phyloP scores from a whole-genome alignment of 768 basidiomycete species.

The Roridomyces roridus region DNA sequence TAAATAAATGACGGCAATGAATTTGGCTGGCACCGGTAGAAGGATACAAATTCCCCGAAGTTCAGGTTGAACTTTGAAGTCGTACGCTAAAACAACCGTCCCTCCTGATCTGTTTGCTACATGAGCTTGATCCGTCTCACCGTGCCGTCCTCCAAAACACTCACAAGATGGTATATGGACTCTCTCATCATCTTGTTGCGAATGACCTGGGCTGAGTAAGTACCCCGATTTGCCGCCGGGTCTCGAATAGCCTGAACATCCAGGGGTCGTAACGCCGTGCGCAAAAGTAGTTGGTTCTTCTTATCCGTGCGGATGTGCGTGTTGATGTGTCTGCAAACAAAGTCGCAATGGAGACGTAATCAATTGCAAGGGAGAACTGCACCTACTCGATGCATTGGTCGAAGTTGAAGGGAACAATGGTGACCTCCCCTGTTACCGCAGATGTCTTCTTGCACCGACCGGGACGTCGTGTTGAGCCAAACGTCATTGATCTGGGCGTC shows the following conservation, averaged over 20 bases:
- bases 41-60: too few species aligned
- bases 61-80: too few species aligned
- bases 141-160: too few species aligned
- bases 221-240: background rate
- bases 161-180: too few species aligned
- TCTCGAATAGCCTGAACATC: slow-evolving; percentile 6
- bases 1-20: too few species aligned
- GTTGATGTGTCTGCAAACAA: slow-evolving; percentile 8
- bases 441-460: slow-evolving; percentile 10
- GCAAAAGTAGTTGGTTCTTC: slow-evolving; percentile 10
- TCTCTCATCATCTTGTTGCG: slow-evolving; percentile 1
- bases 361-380: too few species aligned
- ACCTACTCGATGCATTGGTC: slow-evolving; percentile 14
- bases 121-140: too few species aligned
- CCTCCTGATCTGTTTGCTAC: too few species aligned
- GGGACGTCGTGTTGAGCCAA: too few species aligned
- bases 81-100: too few species aligned
- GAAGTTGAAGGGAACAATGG: slow-evolving; percentile 1
- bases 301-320: slow-evolving; percentile 16
- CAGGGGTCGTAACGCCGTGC: background rate
- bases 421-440: background rate
- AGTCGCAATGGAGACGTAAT: background rate
- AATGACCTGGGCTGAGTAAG: background rate
- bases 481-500: too few species aligned
- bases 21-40: too few species aligned